phyloP scores from a whole-genome alignment of 495 filamentous ascomycete species.

The Penicillium malachiteum region DNA sequence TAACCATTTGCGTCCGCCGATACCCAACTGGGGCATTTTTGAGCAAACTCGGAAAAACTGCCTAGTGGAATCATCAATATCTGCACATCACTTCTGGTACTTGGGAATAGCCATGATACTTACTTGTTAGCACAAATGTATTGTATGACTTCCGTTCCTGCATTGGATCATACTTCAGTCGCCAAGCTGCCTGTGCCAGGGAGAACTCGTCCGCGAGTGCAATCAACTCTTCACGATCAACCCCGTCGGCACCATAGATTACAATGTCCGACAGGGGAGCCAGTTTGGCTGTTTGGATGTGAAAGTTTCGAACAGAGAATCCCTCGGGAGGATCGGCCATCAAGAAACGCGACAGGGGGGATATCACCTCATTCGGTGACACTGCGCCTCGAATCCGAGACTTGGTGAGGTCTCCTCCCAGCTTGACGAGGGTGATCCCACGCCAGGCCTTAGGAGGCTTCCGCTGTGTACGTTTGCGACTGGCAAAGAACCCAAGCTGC shows the following conservation, averaged over 20 bases:
- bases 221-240: conserved; percentile 53
- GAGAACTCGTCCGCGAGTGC: conserved; percentile 70
- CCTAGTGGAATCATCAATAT: conserved; percentile 40
- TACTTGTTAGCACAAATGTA: conserved; percentile 75
- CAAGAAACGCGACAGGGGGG: conserved; percentile 39
- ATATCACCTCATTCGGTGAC: conserved; percentile 73
- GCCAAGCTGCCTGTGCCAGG: conserved; percentile 72
- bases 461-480: conserved; percentile 67
- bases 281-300: conserved; percentile 90
- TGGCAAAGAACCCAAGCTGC: conserved; percentile 84
- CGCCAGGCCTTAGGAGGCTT: conserved; percentile 78
- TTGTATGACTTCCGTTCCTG: conserved; percentile 66
- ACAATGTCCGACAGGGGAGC: conserved; percentile 89
- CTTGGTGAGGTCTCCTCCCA: conserved; percentile 72
- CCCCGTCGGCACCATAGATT: conserved; percentile 75
- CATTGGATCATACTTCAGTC: conserved; percentile 57
- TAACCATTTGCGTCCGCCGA: conserved; percentile 71
- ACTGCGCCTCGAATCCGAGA: conserved; percentile 85
- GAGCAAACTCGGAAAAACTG: conserved; percentile 72
- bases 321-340: conserved; percentile 81
- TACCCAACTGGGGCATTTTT: conserved; percentile 66
- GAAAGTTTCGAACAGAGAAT: conserved; percentile 87
- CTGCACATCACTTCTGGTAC: background rate
- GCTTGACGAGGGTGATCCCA: conserved; percentile 83
- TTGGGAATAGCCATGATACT: conserved; percentile 18